Evolutionary conservation across 306 rosid genomes (phyloP), one percentile per base, ranked within the genome.

Genomic region (Ochetophila trinervis): DNA sequence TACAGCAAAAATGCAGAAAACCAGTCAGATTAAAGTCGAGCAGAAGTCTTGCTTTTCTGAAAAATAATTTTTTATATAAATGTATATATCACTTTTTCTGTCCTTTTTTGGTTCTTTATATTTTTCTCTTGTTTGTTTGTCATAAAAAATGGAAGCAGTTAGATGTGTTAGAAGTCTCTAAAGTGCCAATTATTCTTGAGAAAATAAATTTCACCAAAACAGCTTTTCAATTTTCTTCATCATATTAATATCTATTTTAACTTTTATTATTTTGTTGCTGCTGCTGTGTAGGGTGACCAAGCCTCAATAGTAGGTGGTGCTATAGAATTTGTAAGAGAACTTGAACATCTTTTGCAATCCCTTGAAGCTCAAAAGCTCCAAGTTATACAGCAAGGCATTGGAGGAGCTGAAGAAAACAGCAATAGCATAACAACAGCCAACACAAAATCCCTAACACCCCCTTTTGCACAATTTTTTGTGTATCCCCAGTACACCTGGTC

Each of bases 241-340:
- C 9, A 50, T 50, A 14, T 16, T 50, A 50, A 45, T 45, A 5
- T n/a, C n/a, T n/a, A n/a, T 27, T 27, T 27, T 27, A 27, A 1
- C 4, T 2, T 27, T 27, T 27, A 27, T 27, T 27, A 27, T 1
- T 27, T 34, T 4, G 12, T 48, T 50, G n/a, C 2, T 6, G 11
- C 0, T 11, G 34, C 4, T 40, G 52, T 60, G 49, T 69, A 91
- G 98, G 96, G 98, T 70, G 98, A 92, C 62, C 98, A 92, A 57
- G 96, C 98, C 13, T 92, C 98, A 27, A 89, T 89, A 67, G 95
- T 92, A 1, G 98, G 98, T 23, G 98, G 98, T 21, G 98, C 98
- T 16, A 88, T 92, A 68, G 89, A 92, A 57, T 89, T 87, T 77
- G 95, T 92, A 72, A 92, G 87, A 80, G 93, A 82, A 49, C 87